A percentile compares a stretch with the other conserved stretches of the same genome.
Conservation (phyloP, 2,329 filamentous ascomycete genomes). For the Mycosphaerella sp. region DNA sequence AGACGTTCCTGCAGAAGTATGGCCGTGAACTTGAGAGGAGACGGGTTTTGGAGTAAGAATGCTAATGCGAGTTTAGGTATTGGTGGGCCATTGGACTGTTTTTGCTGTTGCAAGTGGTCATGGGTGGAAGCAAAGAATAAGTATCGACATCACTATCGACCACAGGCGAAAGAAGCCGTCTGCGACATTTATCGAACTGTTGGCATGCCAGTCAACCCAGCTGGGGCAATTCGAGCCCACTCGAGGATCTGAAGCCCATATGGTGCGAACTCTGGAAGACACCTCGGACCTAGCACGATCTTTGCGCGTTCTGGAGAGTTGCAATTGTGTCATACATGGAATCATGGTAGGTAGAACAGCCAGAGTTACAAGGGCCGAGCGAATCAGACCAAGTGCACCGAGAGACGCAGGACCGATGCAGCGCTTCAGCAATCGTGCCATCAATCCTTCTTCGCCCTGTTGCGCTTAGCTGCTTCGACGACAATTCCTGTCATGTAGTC, state of each 20-base stretch:
- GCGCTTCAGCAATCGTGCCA: too few relatives aligned
- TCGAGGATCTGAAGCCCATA: too few relatives aligned
- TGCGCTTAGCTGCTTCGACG: too few relatives aligned
- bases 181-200: too few relatives aligned
- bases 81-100: conserved; percentile 48
- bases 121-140: conserved; percentile 33
- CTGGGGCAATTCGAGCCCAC: too few relatives aligned
- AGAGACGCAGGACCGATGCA: too few relatives aligned
- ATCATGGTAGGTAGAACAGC: background rate
- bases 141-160: background rate
- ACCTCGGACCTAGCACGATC: background rate
- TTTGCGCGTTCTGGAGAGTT: background rate
- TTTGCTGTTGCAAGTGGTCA: conserved; percentile 42
- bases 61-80: conserved; percentile 34
- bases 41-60: background rate
- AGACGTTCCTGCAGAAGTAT: conserved; percentile 48
- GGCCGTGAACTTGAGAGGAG: conserved; percentile 18
- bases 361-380: background rate
- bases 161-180: too few relatives aligned
- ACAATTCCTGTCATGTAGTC: too few relatives aligned
- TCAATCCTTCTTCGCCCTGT: too few relatives aligned
- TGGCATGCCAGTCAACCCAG: too few relatives aligned
- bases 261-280: too few relatives aligned
- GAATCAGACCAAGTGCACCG: background rate
- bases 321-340: background rate